These are phyloP conservation scores for Aspergillus neoniger DNA, from an alignment of 2,329 filamentous ascomycete species.

Conservation along the genomic window DNA sequence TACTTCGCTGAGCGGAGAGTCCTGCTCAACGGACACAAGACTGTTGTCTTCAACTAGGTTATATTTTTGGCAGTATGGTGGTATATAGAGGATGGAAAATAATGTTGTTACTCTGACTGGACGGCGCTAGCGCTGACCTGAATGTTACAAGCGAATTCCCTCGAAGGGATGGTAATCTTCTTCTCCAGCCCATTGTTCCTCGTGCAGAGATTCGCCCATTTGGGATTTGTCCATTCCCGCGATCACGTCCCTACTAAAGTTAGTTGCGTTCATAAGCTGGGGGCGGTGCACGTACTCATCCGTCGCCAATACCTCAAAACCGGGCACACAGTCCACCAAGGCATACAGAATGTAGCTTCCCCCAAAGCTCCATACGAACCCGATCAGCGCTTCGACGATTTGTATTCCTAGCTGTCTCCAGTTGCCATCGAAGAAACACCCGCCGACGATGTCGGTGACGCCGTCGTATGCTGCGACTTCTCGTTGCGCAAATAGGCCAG, in stretches of 20 bases:
- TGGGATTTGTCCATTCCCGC: constrained; percentile 54
- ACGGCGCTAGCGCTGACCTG: neutral
- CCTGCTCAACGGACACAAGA: constrained; percentile 77
- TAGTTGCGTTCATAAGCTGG: neutral
- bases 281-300: constrained; percentile 50
- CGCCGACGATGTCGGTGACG: constrained; percentile 50
- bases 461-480: constrained; percentile 55
- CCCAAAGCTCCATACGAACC: constrained; percentile 54
- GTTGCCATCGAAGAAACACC: constrained; percentile 58
- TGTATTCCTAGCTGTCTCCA: constrained; percentile 53
- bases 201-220: constrained; percentile 52
- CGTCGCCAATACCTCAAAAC: constrained; percentile 54
- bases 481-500: constrained; percentile 54
- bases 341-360: constrained; percentile 53
- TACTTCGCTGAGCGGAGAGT: constrained; percentile 79
- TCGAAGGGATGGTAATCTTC: constrained; percentile 30
- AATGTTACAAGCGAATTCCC: constrained; percentile 2
- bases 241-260: constrained; percentile 40
- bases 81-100: neutral
- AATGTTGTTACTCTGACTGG: neutral
- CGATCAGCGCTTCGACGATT: constrained; percentile 53
- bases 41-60: constrained; percentile 68
- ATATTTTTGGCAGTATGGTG: neutral
- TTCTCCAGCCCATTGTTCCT: constrained; percentile 37
- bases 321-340: constrained; percentile 55